Conservation (phyloP, 805 yeast genomes). For the Kluyveromyces aestuarii region DNA sequence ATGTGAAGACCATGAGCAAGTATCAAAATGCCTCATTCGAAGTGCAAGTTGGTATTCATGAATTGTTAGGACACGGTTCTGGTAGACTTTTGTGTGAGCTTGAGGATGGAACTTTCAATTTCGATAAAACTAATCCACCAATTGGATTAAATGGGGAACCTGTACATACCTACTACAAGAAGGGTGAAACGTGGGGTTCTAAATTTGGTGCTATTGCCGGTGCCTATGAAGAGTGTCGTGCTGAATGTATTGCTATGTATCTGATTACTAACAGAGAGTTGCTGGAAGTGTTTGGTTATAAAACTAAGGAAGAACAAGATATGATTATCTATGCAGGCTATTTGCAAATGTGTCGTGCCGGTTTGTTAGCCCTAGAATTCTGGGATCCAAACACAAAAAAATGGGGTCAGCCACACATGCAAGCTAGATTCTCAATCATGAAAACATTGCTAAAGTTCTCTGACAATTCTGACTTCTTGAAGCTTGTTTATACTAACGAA, state of each 20-base stretch:
- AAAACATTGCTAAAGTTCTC: conserved; percentile 51
- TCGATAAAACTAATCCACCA: conserved; percentile 57
- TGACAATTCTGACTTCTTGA: conserved; percentile 52
- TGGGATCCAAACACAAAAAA: conserved; percentile 77
- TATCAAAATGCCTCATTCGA: conserved; percentile 79
- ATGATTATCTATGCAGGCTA: conserved; percentile 59
- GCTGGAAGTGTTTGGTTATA: conserved; percentile 65
- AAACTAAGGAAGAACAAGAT: conserved; percentile 46
- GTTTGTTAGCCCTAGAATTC: conserved; percentile 69
- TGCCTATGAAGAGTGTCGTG: conserved; percentile 87
- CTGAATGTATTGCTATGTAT: conserved; percentile 82
- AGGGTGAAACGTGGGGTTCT: conserved; percentile 88
- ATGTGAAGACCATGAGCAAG: conserved; percentile 52
- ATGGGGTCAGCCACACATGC: conserved; percentile 96
- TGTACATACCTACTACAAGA: conserved; percentile 58
- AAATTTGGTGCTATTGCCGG: conserved; percentile 77
- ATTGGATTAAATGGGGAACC: conserved; percentile 51
- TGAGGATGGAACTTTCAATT: conserved; percentile 58
- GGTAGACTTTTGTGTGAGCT: conserved; percentile 67
- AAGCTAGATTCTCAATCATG: conserved; percentile 80
- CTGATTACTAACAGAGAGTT: conserved; percentile 60
- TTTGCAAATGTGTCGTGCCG: conserved; percentile 82
- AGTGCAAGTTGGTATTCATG: conserved; percentile 91
- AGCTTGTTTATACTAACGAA: conserved; percentile 38
- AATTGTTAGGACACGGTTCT: conserved; percentile 83